Base-by-base conservation (phyloP, 352 stramenopile genomes). In the Phytophthora quininea region DNA sequence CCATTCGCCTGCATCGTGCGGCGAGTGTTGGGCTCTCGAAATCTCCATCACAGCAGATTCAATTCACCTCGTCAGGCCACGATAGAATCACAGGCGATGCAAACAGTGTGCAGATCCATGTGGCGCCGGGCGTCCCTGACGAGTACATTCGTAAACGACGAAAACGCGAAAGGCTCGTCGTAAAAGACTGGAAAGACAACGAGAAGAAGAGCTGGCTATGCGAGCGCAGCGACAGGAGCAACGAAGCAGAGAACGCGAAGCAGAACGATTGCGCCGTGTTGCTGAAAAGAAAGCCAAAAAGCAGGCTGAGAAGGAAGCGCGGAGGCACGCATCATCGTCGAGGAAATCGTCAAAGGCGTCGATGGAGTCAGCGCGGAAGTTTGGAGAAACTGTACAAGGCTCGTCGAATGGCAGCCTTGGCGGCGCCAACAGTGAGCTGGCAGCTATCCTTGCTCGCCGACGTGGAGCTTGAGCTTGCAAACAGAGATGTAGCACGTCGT, bases 281-380 rank as follows among this genome's bases (percentile, higher is more conserved):
- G 86, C 87, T 0, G 86, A 95, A 51, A 92, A 92, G 60, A 96
- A 96, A 62, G 81, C 89, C n/a, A 94, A 94, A 52, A 96, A 96
- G 52, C 84, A 86, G 49, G 77, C 83, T 0, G 89, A 95, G 48
- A 86, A 86, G 42, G 87, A 96, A 12, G 70, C 84, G 14, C 79
- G 80, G 1, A 86, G 82, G 11, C 67, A 87, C 32, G 71, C 76
- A 10, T 59, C 79, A 42, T 73, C 67, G 15, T 62, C 62, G 11
- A 80, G 64, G 7, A 82, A 75, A 40, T 82, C 77, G 4, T 74
- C 74, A 1, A 91, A 89, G 54, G 63, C 64, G 14, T 74, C 67
- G 2, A 79, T 88, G 71, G 81, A 91, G 14, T 79, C 86, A 12
- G 83, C 69, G 5, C 80, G 88, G 30, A 91, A 96, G 68, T 96